Percentiles rank a stretch among this genome's conserved stretches.
These are phyloP conservation scores for Bullera alba DNA, from an alignment of 768 basidiomycete genomes.

Conservation along the genomic window DNA sequence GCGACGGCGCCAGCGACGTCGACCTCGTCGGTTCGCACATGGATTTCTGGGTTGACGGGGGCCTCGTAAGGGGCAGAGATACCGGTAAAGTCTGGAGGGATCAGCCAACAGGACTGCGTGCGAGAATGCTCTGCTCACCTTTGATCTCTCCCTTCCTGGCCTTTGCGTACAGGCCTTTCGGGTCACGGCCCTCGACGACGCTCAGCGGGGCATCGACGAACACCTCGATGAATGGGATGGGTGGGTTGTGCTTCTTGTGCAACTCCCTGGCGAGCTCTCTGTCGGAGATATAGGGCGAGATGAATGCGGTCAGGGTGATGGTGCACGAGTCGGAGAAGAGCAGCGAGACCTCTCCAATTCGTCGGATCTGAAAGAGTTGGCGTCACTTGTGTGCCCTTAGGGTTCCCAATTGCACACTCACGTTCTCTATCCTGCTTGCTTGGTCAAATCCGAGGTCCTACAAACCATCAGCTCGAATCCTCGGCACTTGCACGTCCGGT, in stretches of 20 bases:
- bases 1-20: conserved; percentile 71
- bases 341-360: conserved; percentile 95
- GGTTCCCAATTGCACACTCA: conserved; percentile 12
- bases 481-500: background rate
- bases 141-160: conserved; percentile 92
- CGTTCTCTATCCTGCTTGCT: conserved; percentile 39
- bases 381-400: background rate
- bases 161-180: conserved; percentile 95
- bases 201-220: conserved; percentile 85
- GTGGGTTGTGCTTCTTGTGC: conserved; percentile 58
- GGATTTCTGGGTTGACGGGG: conserved; percentile 76
- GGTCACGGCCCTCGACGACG: conserved; percentile 85
- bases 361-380: conserved; percentile 89
- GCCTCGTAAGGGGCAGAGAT: conserved; percentile 95
- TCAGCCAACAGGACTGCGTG: background rate
- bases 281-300: conserved; percentile 92
- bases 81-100: conserved; percentile 82
- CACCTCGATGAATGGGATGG: conserved; percentile 82
- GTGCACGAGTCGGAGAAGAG: conserved; percentile 83
- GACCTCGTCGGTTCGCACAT: conserved; percentile 77
- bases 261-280: conserved; percentile 72
- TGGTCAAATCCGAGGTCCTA: conserved; percentile 40
- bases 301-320: conserved; percentile 88
- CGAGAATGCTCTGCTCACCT: conserved; percentile 53
- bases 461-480: background rate